Evolutionary conservation across 2,329 filamentous ascomycete species (phyloP).

Genomic region (Calonectria leucothoes): DNA sequence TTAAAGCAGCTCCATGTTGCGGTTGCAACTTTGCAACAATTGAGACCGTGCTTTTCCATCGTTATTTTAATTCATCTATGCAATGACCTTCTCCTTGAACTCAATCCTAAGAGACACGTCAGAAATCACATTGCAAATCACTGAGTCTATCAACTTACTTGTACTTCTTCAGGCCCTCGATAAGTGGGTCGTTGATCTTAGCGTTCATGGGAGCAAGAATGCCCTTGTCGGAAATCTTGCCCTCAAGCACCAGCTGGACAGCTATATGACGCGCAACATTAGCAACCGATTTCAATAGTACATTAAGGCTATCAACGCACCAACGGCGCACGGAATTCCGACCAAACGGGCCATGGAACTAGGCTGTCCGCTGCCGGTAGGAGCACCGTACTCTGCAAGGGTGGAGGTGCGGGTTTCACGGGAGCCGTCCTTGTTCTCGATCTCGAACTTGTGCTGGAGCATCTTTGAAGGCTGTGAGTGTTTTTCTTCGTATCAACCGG

Average conservation of each 20-base stretch:
- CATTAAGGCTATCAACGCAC: conserved; percentile 15
- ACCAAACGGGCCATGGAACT: conserved; percentile 89
- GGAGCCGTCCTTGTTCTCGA: conserved; percentile 70
- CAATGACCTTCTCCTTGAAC: conserved; percentile 11
- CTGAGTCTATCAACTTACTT: neutral
- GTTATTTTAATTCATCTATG: neutral
- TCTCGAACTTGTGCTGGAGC: conserved; percentile 74
- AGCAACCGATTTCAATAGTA: neutral
- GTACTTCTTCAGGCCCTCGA: conserved; percentile 46
- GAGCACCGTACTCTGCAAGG: conserved; percentile 84
- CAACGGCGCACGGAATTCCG: conserved; percentile 70
- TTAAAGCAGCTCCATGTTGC: neutral
- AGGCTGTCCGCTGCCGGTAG: conserved; percentile 79
- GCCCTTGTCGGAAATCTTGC: conserved; percentile 78
- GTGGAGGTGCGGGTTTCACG: conserved; percentile 84
- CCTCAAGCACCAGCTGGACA: conserved; percentile 82
- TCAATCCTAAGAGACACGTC: neutral
- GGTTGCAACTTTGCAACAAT: neutral
- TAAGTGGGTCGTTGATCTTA: conserved; percentile 78
- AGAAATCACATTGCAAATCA: neutral
- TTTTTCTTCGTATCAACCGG: neutral
- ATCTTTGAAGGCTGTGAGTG: conserved; percentile 81
- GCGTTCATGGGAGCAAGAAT: conserved; percentile 81
- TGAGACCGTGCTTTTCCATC: neutral
- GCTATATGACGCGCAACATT: conserved; percentile 64